These are phyloP conservation scores for Pleodorina starrii DNA, from an alignment of 139 green algal species.

Conservation along the genomic window DNA sequence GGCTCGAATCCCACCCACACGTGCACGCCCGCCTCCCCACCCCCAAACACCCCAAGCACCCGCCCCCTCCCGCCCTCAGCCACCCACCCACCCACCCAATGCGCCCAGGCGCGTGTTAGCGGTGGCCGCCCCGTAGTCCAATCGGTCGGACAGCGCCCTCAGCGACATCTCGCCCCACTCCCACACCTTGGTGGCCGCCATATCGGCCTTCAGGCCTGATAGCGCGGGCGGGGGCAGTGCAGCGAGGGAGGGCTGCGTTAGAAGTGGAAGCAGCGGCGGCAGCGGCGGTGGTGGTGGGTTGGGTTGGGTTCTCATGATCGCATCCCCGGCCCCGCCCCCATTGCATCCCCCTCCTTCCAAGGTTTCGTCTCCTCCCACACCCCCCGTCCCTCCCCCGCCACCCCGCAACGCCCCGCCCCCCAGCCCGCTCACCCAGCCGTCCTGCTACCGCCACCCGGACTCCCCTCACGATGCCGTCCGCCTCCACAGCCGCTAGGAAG, in stretches of 20 bases:
- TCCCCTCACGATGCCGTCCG: not conserved
- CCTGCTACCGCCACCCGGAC: slow-evolving; percentile 49
- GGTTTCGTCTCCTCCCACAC: not conserved
- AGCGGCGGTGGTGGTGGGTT: too few species aligned
- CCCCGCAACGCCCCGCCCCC: too few species aligned
- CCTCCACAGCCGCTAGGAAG: slow-evolving; percentile 59
- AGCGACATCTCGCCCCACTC: slow-evolving; percentile 49
- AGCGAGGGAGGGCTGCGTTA: too few species aligned
- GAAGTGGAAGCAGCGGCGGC: too few species aligned
- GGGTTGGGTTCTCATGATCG: too few species aligned
- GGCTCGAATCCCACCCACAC: too few species aligned
- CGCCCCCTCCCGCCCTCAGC: too few species aligned
- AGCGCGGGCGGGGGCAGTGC: too few species aligned
- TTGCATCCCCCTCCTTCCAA: not conserved
- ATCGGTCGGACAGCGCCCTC: not conserved
- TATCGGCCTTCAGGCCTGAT: slow-evolving; percentile 56
- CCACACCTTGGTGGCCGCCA: slow-evolving; percentile 57
- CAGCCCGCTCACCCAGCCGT: slow-evolving; percentile 39
- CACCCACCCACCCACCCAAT: slow-evolving; percentile 39
- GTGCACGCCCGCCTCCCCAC: too few species aligned
- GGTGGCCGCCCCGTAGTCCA: slow-evolving; percentile 57
- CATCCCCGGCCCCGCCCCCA: too few species aligned
- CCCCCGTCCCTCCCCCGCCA: not conserved
- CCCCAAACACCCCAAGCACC: too few species aligned
- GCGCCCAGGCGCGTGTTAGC: slow-evolving; percentile 58